These are phyloP conservation scores for Tricholoma bakamatsutake DNA, from an alignment of 768 basidiomycete species.

Conservation along the genomic window DNA sequence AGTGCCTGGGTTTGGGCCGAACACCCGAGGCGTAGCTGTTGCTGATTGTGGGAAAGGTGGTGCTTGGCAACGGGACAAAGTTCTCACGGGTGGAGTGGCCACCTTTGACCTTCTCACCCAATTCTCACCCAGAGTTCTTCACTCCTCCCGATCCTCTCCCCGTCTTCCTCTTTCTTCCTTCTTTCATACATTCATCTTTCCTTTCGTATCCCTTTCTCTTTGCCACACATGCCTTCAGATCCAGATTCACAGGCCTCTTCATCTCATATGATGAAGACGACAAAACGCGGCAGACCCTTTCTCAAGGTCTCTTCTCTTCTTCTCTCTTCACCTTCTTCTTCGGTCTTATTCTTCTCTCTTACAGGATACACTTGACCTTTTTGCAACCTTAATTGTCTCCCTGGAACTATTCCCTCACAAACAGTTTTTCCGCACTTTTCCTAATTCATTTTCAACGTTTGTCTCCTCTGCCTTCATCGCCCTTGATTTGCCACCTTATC, in stretches of 20 bases:
- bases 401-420: slow-evolving; percentile 85
- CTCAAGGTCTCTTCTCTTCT: slow-evolving; percentile 61
- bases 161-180: slow-evolving; percentile 20
- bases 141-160: slow-evolving; percentile 15
- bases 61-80: not conserved
- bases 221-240: slow-evolving; percentile 34
- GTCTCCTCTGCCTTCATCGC: slow-evolving; percentile 26
- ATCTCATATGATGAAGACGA: slow-evolving; percentile 98
- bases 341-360: not conserved
- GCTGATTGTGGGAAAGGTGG: not conserved
- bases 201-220: slow-evolving; percentile 38
- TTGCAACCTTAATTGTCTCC: slow-evolving; percentile 93
- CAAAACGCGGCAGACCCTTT: slow-evolving; percentile 90
- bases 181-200: slow-evolving; percentile 31
- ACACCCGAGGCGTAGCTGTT: too few species aligned
- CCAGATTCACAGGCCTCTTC: slow-evolving; percentile 51
- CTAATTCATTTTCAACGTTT: slow-evolving; percentile 94
- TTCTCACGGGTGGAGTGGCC: not conserved
- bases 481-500: slow-evolving; percentile 8
- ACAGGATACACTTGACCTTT: slow-evolving; percentile 97
- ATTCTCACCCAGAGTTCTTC: slow-evolving; percentile 25
- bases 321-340: slow-evolving; percentile 1
- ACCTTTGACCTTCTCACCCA: slow-evolving; percentile 12
- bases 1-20: too few species aligned
- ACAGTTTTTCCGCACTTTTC: slow-evolving; percentile 93